phyloP scores from a whole-genome alignment of 441 rosid genomes.

The Euphorbia celastroides region DNA sequence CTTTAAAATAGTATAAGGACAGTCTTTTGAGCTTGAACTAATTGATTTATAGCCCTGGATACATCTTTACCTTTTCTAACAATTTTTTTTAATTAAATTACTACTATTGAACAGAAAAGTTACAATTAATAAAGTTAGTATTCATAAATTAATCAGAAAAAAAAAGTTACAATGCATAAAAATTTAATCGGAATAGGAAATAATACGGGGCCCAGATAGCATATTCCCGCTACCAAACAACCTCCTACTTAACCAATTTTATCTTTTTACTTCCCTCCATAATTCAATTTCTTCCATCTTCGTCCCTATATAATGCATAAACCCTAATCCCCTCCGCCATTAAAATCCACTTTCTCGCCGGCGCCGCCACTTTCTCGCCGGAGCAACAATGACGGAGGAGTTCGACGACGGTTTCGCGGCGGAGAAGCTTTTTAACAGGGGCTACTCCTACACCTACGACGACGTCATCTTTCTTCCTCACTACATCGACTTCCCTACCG shows the following conservation, averaged over 20 bases:
- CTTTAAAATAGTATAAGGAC: too few relatives aligned
- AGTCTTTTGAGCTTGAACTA: too few relatives aligned
- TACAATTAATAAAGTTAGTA: too few relatives aligned
- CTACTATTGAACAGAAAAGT: too few relatives aligned
- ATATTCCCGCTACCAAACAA: background rate
- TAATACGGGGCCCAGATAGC: background rate
- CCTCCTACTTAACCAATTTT: background rate
- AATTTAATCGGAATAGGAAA: background rate
- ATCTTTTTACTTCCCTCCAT: slow-evolving; percentile 4
- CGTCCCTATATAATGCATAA: background rate
- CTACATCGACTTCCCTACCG: slow-evolving; percentile 77
- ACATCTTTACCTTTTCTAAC: too few relatives aligned
- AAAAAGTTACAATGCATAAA: too few relatives aligned
- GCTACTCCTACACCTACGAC: slow-evolving; percentile 85
- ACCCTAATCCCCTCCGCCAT: background rate
- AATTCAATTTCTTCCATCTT: background rate
- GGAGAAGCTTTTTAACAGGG: slow-evolving; percentile 51
- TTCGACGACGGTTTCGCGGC: slow-evolving; percentile 64
- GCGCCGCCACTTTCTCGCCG: slow-evolving; percentile 1
- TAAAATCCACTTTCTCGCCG: background rate
- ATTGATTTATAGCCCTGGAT: too few relatives aligned
- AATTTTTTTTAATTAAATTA: too few relatives aligned
- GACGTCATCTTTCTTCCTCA: slow-evolving; percentile 87
- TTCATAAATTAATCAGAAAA: too few relatives aligned
- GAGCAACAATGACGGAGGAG: slow-evolving; percentile 4